Percentiles rank a stretch among this genome's conserved stretches.
Evolutionary conservation across 2,329 filamentous ascomycete genomes (phyloP).

Genomic region (Leptographium radiaticola): DNA sequence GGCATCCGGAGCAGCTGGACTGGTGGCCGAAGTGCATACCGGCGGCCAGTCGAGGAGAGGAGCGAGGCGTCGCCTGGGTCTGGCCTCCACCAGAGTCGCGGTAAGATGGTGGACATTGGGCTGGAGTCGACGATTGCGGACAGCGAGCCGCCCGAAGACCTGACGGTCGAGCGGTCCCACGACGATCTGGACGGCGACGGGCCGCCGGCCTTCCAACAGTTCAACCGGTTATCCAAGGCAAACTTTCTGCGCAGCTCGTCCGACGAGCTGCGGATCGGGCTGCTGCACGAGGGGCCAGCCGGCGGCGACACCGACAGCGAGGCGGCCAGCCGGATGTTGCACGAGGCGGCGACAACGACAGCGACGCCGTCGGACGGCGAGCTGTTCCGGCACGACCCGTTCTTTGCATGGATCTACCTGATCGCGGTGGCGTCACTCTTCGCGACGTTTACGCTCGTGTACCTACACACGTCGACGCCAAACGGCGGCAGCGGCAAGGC

Average conservation of each 20-base stretch:
- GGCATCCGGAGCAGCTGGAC: constrained; percentile 56
- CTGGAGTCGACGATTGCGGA: constrained; percentile 55
- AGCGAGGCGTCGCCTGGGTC: constrained; percentile 10
- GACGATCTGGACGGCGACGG: constrained; percentile 11
- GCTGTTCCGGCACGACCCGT: constrained; percentile 70
- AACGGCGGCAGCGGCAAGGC: constrained; percentile 33
- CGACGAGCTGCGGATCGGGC: constrained; percentile 35
- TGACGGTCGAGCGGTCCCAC: constrained; percentile 22
- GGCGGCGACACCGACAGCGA: constrained; percentile 18
- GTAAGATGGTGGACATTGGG: constrained; percentile 76
- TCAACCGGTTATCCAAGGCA: constrained; percentile 27
- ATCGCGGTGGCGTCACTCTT: constrained; percentile 75
- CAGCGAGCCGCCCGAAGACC: constrained; percentile 45
- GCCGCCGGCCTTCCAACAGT: constrained; percentile 50
- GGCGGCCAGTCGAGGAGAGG: constrained; percentile 1
- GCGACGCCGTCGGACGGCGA: constrained; percentile 46
- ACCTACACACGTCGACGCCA: constrained; percentile 71
- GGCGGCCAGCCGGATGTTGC: constrained; percentile 13
- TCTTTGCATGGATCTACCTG: constrained; percentile 83
- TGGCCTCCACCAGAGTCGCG: constrained; percentile 26
- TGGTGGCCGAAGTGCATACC: constrained; percentile 33
- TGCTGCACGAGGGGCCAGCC: constrained; percentile 23
- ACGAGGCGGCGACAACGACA: constrained; percentile 26
- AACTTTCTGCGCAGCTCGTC: constrained; percentile 27
- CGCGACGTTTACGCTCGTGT: constrained; percentile 79